Percentiles rank a stretch among this genome's conserved stretches.
These are phyloP conservation scores for Bruguiera sexangula DNA, from an alignment of 345 rosid species.

Conservation along the genomic window DNA sequence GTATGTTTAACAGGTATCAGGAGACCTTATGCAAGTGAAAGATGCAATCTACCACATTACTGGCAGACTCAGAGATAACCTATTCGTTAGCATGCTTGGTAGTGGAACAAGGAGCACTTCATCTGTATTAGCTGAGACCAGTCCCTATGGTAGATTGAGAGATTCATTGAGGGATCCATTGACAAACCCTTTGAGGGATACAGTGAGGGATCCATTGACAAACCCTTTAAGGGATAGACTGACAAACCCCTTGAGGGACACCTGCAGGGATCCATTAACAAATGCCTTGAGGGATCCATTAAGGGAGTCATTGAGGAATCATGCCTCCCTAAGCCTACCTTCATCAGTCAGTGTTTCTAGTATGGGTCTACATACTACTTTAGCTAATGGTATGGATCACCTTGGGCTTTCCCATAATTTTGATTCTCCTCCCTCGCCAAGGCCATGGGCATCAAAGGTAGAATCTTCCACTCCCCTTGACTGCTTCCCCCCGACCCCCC, in stretches of 20 bases:
- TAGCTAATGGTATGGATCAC: constrained; percentile 39
- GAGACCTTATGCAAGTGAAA: constrained; percentile 65
- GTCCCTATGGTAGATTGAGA: constrained; percentile 33
- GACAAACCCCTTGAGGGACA: neutral
- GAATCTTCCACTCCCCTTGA: constrained; percentile 21
- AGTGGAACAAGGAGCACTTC: constrained; percentile 39
- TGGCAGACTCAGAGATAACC: constrained; percentile 70
- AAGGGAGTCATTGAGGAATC: constrained; percentile 25
- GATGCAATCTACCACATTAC: constrained; percentile 77
- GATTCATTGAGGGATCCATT: constrained; percentile 9
- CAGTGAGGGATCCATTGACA: constrained; percentile 4
- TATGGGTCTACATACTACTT: constrained; percentile 30
- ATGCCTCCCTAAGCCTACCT: constrained; percentile 32
- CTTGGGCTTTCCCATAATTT: constrained; percentile 44
- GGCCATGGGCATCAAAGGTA: constrained; percentile 65
- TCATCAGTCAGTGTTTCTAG: constrained; percentile 35
- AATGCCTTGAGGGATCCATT: constrained; percentile 5
- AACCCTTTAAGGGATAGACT: constrained; percentile 1
- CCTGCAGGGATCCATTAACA: constrained; percentile 2
- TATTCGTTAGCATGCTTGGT: constrained; percentile 42
- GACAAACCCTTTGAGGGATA: constrained; percentile 8
- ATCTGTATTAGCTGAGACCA: constrained; percentile 47
- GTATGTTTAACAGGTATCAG: constrained; percentile 60
- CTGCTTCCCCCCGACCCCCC: constrained; percentile 19
- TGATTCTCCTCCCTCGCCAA: constrained; percentile 46